These are phyloP conservation scores for Nicotiana otophora DNA, from an alignment of 257 asterid species.

Conservation along the genomic window DNA sequence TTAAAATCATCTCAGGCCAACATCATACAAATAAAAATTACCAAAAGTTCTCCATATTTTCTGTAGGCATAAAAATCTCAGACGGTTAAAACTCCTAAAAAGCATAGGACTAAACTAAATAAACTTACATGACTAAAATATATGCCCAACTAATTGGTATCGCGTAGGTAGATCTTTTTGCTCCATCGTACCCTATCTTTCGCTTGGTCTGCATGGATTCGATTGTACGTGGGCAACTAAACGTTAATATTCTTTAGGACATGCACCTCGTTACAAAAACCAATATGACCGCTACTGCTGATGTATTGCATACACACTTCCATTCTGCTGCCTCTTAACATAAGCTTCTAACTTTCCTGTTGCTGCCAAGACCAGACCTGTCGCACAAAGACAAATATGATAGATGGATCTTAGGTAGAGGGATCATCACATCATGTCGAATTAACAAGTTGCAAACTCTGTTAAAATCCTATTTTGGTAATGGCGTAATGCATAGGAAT, in stretches of 20 bases:
- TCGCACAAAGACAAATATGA: neutral
- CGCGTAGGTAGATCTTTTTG: neutral
- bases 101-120: neutral
- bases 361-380: constrained; percentile 34
- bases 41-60: neutral
- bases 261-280: neutral
- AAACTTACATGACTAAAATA: neutral
- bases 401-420: neutral
- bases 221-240: neutral
- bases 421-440: neutral
- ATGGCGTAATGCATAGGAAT: neutral
- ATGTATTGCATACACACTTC: neutral
- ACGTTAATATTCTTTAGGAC: neutral
- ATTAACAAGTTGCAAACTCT: neutral
- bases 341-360: constrained; percentile 24
- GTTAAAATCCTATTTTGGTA: too few relatives aligned
- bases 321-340: constrained; percentile 4
- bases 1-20: neutral
- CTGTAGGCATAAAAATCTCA: neutral
- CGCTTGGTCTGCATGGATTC: neutral
- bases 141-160: neutral
- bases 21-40: neutral
- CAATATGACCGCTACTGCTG: neutral
- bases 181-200: neutral
- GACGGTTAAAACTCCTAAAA: neutral